Percentiles rank a stretch among this genome's conserved stretches.
Conservation (phyloP, 1,284 basidiomycete species). For the Pholiota adiposa region DNA sequence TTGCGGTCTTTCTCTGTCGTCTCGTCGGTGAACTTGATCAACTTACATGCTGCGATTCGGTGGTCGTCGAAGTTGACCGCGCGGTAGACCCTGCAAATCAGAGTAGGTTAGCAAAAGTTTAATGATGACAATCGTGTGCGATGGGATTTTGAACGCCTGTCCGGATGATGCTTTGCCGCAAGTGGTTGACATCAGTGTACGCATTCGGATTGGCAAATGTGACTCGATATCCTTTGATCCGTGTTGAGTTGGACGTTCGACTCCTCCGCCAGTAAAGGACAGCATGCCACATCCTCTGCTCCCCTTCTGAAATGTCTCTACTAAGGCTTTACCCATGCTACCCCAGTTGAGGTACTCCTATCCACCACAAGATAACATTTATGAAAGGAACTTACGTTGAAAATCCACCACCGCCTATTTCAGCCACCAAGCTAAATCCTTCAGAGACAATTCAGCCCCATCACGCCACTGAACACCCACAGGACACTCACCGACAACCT, state of each 20-base stretch:
- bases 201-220: not conserved
- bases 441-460: not conserved
- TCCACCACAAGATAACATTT: not conserved
- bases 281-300: not conserved
- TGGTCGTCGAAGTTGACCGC: slow-evolving; percentile 73
- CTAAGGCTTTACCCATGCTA: no score
- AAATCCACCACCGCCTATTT: slow-evolving; percentile 87
- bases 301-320: no score
- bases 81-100: slow-evolving; percentile 70
- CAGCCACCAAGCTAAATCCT: slow-evolving; percentile 75
- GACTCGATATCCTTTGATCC: not conserved
- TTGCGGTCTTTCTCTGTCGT: slow-evolving; percentile 73
- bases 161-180: not conserved
- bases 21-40: slow-evolving; percentile 65
- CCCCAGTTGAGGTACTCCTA: no score
- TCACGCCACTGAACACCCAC: not conserved
- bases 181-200: not conserved
- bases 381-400: slow-evolving; percentile 58
- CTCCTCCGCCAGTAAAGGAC: not conserved
- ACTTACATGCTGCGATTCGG: slow-evolving; percentile 84
- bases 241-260: not conserved
- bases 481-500: slow-evolving; percentile 39
- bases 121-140: not conserved
- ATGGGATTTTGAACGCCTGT: not conserved
- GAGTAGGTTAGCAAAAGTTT: not conserved